Evolutionary conservation across 2,329 filamentous ascomycete species (phyloP).

Genomic region (Pseudopyrenochaeta lycopersici): DNA sequence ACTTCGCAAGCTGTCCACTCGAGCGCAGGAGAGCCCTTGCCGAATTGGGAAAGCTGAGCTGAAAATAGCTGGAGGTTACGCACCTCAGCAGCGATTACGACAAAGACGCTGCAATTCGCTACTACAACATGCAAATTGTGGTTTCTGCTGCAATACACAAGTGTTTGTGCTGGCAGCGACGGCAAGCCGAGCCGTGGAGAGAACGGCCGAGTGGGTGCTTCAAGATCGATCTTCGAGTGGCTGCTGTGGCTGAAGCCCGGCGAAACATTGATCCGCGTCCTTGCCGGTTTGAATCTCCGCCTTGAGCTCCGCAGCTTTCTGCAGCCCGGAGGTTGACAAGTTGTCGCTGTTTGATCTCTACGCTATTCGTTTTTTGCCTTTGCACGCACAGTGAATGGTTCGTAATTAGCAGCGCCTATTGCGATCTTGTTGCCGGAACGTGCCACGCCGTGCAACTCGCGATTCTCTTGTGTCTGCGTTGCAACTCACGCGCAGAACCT

Average conservation of each 20-base stretch:
- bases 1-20: slow-evolving; percentile 39
- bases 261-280: slow-evolving; percentile 11
- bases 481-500: slow-evolving; percentile 7
- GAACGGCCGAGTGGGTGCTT: slow-evolving; percentile 20
- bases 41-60: slow-evolving; percentile 31
- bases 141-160: background rate
- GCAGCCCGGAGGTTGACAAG: background rate
- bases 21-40: slow-evolving; percentile 17
- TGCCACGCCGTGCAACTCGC: too few relatives aligned
- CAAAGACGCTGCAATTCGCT: background rate
- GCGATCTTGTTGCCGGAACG: too few relatives aligned
- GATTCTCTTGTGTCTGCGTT: background rate
- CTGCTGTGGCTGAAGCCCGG: slow-evolving; percentile 16
- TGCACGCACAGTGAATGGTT: too few relatives aligned
- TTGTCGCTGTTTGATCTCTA: slow-evolving; percentile 5
- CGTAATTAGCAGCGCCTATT: too few relatives aligned
- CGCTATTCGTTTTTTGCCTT: too few relatives aligned
- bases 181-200: slow-evolving; percentile 3
- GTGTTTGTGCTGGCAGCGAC: background rate
- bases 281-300: slow-evolving; percentile 15
- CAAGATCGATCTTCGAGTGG: slow-evolving; percentile 5
- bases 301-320: background rate
- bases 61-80: slow-evolving; percentile 26
- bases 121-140: background rate
- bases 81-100: background rate